Conservation (phyloP, 2,329 filamentous ascomycete genomes). For the Tolypocladium inflatum region DNA sequence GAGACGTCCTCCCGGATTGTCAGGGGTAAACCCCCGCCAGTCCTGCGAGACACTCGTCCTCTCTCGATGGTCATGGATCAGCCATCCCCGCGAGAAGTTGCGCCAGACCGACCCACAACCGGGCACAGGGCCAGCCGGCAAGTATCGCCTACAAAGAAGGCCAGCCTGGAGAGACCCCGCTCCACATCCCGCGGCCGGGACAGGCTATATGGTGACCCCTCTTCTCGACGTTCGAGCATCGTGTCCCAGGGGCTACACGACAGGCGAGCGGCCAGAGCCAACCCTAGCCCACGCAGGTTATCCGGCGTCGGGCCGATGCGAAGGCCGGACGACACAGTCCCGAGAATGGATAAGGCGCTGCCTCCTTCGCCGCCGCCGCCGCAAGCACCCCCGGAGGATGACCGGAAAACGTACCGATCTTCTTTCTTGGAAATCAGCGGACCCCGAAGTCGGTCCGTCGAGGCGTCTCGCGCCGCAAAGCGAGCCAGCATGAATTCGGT, state of each 20-base stretch:
- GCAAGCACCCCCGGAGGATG: neutral
- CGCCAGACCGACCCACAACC: constrained; percentile 19
- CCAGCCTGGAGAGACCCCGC: neutral
- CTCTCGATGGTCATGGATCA: constrained; percentile 46
- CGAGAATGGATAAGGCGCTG: neutral
- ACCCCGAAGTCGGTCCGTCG: constrained; percentile 3
- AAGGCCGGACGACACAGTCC: constrained; percentile 9
- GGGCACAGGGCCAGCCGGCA: constrained; percentile 7
- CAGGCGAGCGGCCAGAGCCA: constrained; percentile 17
- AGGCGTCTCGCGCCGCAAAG: constrained; percentile 11
- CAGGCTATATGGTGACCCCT: neutral
- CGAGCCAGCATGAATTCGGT: constrained; percentile 18
- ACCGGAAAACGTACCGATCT: neutral
- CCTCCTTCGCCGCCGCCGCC: neutral
- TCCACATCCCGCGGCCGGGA: constrained; percentile 3
- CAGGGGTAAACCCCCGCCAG: constrained; percentile 33
- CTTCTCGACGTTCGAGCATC: constrained; percentile 14
- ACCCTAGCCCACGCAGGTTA: neutral
- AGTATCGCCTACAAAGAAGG: constrained; percentile 2
- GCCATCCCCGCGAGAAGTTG: constrained; percentile 30
- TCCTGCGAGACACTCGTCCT: constrained; percentile 37
- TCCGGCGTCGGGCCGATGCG: constrained; percentile 22
- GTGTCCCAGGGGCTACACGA: constrained; percentile 4
- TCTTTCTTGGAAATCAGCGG: constrained; percentile 3
- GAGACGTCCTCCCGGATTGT: constrained; percentile 8